Base-by-base conservation (phyloP, 768 basidiomycete species). In the Gautieria morchelliformis region DNA sequence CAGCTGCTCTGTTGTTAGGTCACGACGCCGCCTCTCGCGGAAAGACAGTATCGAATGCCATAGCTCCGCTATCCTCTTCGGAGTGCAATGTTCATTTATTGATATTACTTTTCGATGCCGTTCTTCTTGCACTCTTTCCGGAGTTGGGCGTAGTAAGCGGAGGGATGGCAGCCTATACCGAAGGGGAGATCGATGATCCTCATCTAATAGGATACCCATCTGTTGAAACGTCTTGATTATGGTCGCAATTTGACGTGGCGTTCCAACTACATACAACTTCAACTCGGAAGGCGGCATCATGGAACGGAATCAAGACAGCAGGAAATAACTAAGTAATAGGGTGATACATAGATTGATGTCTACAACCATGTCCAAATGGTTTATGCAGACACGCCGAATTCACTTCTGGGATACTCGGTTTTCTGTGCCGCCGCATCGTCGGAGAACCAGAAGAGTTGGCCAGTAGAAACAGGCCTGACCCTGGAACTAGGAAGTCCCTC, bases 361-460 rank as follows among this genome's bases (percentile, higher is more conserved):
- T 49, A 49, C 42, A 44, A 22, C 20, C 11, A 22, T 33, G 30
- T 49, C 22, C 19, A 39, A 24, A 24, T 30, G 24, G 24, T 24
- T 57, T 33, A 40, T 40, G n/a, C 20, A 49, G 45, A 39, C 30
- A 60, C 24, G 44, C 50, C 30, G 71, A 87, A 82, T 15, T 74
- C 61, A 4, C 80, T 78, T 69, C 72, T 77, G 12, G 77, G 69
- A 65, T 82, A 87, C 65, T 74, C 64, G 32, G 86, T 77, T 62
- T 84, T 81, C 45, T 71, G 71, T 9, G 84, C 77, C 2, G 96
- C 94, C 8, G 83, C 84, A 49, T 91, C 84, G 71, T 97, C 93
- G 37, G 89, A 84, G 71, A 98, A 98, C 94, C 93, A 98, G 70
- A 84, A 93, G 33, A 96, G 77, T 54, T 88, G 85, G 32, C 95